Evolutionary conservation across 2,329 filamentous ascomycete species (phyloP).

Genomic region (Trichophyton rubrum): DNA sequence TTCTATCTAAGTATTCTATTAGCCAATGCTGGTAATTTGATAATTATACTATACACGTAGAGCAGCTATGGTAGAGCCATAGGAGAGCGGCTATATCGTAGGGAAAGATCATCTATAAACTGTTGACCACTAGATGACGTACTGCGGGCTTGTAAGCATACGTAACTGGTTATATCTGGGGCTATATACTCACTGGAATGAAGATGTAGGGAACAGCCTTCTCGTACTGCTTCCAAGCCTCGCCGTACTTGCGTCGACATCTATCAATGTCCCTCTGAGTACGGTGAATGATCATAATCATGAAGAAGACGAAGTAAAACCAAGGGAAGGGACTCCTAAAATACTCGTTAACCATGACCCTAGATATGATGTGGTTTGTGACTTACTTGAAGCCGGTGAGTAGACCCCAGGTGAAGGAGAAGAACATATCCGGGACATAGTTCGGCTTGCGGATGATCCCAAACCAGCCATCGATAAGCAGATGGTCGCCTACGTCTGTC

Average conservation of each 20-base stretch:
- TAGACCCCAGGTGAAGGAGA: slow-evolving; percentile 63
- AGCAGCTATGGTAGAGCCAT: not conserved
- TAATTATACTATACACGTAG: not conserved
- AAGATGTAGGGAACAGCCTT: slow-evolving; percentile 70
- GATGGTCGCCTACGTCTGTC: slow-evolving; percentile 58
- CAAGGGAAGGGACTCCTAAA: slow-evolving; percentile 63
- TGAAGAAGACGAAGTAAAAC: slow-evolving; percentile 80
- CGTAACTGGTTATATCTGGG: not conserved
- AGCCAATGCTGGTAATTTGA: no score
- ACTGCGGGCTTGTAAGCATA: not conserved
- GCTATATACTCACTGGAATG: slow-evolving; percentile 49
- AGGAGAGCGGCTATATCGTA: not conserved
- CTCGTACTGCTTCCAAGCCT: slow-evolving; percentile 72
- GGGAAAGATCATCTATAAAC: no score
- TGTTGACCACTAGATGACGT: not conserved
- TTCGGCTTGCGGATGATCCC: slow-evolving; percentile 56
- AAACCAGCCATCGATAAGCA: slow-evolving; percentile 78
- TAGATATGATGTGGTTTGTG: no score
- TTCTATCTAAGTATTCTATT: no score
- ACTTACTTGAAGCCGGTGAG: slow-evolving; percentile 56
- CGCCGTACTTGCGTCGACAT: slow-evolving; percentile 67
- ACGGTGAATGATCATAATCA: slow-evolving; percentile 66
- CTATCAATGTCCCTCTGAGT: slow-evolving; percentile 61
- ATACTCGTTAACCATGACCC: not conserved
- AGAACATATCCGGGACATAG: slow-evolving; percentile 69